phyloP scores from a whole-genome alignment of 208 protist species.

The Blechomonas ayalai region DNA sequence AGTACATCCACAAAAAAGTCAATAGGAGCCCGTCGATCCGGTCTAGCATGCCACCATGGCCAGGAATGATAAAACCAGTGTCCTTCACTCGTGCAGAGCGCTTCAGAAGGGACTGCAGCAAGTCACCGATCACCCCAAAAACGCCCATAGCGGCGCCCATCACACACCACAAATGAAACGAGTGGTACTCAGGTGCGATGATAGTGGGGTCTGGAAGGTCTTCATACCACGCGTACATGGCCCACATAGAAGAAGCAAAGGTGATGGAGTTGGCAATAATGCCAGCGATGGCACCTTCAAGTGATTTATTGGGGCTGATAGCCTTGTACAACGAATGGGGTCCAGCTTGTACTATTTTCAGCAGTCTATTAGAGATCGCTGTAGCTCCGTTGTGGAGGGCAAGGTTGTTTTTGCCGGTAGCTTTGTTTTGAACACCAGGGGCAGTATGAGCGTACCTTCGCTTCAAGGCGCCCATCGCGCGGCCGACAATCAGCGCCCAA shows the following conservation, averaged over 20 bases:
- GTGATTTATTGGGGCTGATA: constrained; percentile 88
- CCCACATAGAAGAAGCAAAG: constrained; percentile 36
- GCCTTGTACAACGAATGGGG: constrained; percentile 45
- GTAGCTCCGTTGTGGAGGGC: background rate
- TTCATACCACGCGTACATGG: constrained; percentile 19
- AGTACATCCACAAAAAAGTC: constrained; percentile 70
- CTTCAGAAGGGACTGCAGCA: constrained; percentile 87
- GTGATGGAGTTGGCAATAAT: constrained; percentile 39
- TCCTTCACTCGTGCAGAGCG: constrained; percentile 82
- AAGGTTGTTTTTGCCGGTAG: background rate
- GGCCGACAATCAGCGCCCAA: constrained; percentile 56
- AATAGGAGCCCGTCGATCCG: constrained; percentile 82
- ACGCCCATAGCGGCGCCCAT: constrained; percentile 57
- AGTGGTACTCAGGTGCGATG: constrained; percentile 23
- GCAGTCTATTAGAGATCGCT: constrained; percentile 12
- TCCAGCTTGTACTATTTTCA: constrained; percentile 13
- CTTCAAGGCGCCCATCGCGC: constrained; percentile 10
- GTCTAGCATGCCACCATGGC: constrained; percentile 88
- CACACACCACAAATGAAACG: constrained; percentile 29
- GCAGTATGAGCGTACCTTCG: too few relatives aligned
- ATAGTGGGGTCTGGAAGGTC: constrained; percentile 11
- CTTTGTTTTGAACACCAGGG: too few relatives aligned
- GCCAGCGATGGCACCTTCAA: constrained; percentile 73
- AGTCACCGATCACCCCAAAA: constrained; percentile 75
- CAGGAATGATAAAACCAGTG: constrained; percentile 72